Base-by-base conservation (phyloP, 805 yeast species). In the Spathaspora passalidarum region DNA sequence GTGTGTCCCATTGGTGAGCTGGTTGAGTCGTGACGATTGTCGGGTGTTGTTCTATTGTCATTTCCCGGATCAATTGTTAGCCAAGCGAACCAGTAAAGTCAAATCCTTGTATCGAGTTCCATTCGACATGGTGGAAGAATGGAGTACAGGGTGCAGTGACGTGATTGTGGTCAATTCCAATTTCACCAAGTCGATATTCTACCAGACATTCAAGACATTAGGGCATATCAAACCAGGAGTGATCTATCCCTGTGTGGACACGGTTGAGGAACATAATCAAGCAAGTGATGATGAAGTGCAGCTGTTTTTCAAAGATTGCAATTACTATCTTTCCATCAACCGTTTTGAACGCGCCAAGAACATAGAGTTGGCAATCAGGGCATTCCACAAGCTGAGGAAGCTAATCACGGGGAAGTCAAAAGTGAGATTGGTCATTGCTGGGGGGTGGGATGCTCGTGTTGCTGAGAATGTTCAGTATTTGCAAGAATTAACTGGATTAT, bases 321-420 rank as follows among this genome's bases (percentile, higher is more conserved):
- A 63, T 13, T 80, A 68, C 50, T 78, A 88, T 53, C 63, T 94
- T 26, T 87, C 96, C 21, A 77, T 94, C 42, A 94, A 94, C 63
- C 76, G 99, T 51, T 94, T 86, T 60, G 99, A 94, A 65, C 73
- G 84, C 45, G 88, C 88, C 59, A 94, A 94, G 61, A 84, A 88
- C 57, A 76, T 94, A 10, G 84, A 76, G 13, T 71, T 94, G 52
- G 98, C 97, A 0, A 68, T 94, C 17, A 67, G 76, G 37, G 69
- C 96, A 0, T 92, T 76, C 61, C 77, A 83, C 2, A 49, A 68
- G 36, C 75, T 78, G 50, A 53, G 65, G 18, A 46, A 54, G 16
- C 40, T 49, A 2, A 48, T 69, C 14, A 63, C 75, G 2, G 66
- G 62, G 18, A 58, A 63, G 16, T 70, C 75, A 4, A 29, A 29